These are phyloP conservation scores for Wickerhamiella infanticola DNA, from an alignment of 1,139 yeast genomes.

Conservation along the genomic window DNA sequence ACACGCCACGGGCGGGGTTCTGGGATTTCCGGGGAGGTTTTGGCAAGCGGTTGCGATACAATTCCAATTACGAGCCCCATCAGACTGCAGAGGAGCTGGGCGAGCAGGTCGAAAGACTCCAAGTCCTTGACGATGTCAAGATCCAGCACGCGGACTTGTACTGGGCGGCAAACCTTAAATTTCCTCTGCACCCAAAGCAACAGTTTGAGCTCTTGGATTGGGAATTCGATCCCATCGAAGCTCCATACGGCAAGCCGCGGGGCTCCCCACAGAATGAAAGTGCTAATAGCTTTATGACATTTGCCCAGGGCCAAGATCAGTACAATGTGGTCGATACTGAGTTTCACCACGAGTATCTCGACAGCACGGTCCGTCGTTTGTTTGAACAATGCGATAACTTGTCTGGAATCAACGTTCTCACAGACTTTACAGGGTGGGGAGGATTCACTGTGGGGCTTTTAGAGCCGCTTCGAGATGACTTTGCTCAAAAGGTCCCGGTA, in stretches of 20 bases:
- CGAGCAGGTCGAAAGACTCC: not conserved
- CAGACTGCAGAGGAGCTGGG: not conserved
- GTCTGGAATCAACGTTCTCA: constrained; percentile 51
- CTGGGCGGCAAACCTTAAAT: constrained; percentile 73
- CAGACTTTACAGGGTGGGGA: constrained; percentile 70
- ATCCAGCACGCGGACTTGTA: constrained; percentile 21
- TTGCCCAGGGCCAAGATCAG: constrained; percentile 35
- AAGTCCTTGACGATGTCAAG: not conserved
- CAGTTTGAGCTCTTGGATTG: constrained; percentile 41
- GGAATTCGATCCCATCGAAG: constrained; percentile 31
- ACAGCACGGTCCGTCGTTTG: constrained; percentile 41
- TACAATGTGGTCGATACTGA: constrained; percentile 26
- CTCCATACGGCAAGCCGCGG: constrained; percentile 28
- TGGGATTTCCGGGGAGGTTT: constrained; percentile 41
- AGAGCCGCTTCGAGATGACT: constrained; percentile 50
- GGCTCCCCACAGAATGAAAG: constrained; percentile 23
- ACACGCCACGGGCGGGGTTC: constrained; percentile 60
- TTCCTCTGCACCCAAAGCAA: constrained; percentile 50
- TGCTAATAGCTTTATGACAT: constrained; percentile 26
- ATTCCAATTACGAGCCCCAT: not conserved
- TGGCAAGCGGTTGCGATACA: not conserved
- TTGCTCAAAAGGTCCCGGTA: constrained; percentile 42
- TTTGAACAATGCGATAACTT: constrained; percentile 68
- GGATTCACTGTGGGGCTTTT: constrained; percentile 49
- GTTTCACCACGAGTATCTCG: constrained; percentile 32